Conservation (phyloP, 2,329 filamentous ascomycete species). For the Metarhizium album region DNA sequence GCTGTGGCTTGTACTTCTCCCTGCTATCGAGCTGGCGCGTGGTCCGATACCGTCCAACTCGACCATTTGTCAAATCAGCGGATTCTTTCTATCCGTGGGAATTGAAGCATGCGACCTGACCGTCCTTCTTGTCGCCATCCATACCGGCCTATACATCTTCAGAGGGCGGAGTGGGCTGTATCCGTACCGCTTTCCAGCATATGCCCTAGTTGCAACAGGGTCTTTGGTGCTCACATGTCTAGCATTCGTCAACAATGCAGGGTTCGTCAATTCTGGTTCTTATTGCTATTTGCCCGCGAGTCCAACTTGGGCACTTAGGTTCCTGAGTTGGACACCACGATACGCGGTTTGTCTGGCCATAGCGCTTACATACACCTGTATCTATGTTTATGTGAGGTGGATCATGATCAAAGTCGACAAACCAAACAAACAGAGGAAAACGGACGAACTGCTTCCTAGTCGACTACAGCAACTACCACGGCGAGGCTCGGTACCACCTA, state of each 20-base stretch:
- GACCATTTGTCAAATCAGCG: slow-evolving; percentile 55
- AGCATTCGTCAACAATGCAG: slow-evolving; percentile 48
- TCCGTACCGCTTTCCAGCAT: slow-evolving; percentile 51
- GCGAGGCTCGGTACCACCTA: slow-evolving; percentile 13
- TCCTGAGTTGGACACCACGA: slow-evolving; percentile 62
- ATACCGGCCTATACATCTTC: slow-evolving; percentile 63
- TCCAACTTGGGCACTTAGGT: slow-evolving; percentile 58
- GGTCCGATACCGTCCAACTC: slow-evolving; percentile 40
- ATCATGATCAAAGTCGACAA: slow-evolving; percentile 29
- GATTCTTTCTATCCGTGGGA: slow-evolving; percentile 56
- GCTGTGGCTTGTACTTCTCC: slow-evolving; percentile 56
- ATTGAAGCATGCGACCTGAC: slow-evolving; percentile 62
- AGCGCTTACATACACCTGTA: slow-evolving; percentile 51
- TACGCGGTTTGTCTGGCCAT: slow-evolving; percentile 58
- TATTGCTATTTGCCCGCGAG: slow-evolving; percentile 60
- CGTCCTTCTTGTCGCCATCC: slow-evolving; percentile 61
- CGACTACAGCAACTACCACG: slow-evolving; percentile 1
- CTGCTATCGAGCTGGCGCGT: slow-evolving; percentile 43
- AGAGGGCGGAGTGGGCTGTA: slow-evolving; percentile 55
- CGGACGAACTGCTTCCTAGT: slow-evolving; percentile 3
- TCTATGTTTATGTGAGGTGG: slow-evolving; percentile 56
- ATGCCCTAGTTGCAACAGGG: slow-evolving; percentile 43
- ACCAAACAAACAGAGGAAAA: slow-evolving; percentile 3
- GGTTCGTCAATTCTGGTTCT: slow-evolving; percentile 52
- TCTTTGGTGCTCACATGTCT: slow-evolving; percentile 51